Base-by-base conservation (phyloP, 148 eudicot genomes). In the Limonium bicolor region DNA sequence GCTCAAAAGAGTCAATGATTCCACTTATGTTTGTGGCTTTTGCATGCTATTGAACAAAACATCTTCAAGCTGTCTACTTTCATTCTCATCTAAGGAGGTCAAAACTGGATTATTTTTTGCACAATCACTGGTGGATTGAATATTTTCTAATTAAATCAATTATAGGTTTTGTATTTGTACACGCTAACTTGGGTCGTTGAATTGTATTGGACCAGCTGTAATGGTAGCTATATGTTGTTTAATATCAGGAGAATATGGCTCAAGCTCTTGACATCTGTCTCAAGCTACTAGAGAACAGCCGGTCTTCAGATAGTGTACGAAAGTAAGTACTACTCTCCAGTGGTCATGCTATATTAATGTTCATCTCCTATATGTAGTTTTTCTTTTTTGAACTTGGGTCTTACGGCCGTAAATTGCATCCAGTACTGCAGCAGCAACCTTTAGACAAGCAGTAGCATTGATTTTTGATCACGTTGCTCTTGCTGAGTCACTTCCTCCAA, bases 341-440 rank as follows among this genome's bases (percentile, higher is more conserved):
- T 35, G 19, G 7, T 36, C 4, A 20, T 23, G 29, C 2, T 9
- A 9, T 3, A 38, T 38, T n/a, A n/a, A n/a, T n/a, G n/a, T 50
- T 34, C 36, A 2, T 48, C 13, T 25, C 28, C 20, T 47, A 36
- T 56, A 34, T 26, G 28, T 40, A 22, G 23, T 42, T 22, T 49
- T 27, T 44, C 13, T 13, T 22, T 28, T 17, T 27, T 13, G 51
- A 17, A 2, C 12, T 17, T 57, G 31, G 32, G 35, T 47, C 51
- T 56, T n/a, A 36, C 39, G 23, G 18, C 35, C 42, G 20, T 50
- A 20, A 23, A 68, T 59, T 33, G 36, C 53, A 34, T 70, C 44
- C 80, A 90, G 99, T 53, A 90, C 99, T 58, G 99, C 99, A 50
- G 99, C 95, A 55, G 99, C 99, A 36, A 90, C 99, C 38, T 90